Base-by-base conservation (phyloP, 768 basidiomycete genomes). In the Crepidotus variabilis region DNA sequence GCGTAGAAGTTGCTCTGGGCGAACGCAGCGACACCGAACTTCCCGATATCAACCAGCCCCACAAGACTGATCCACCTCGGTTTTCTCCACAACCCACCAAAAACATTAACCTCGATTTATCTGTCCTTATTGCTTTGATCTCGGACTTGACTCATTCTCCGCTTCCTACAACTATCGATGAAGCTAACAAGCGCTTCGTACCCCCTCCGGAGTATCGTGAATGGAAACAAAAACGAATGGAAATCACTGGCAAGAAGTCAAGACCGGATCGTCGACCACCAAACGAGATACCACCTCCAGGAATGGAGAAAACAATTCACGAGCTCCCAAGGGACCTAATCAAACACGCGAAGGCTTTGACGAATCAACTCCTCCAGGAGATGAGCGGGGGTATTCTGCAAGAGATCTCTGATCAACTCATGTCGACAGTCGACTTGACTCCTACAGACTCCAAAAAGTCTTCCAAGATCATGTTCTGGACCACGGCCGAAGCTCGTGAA, bases 101-200 rank as follows among this genome's bases (percentile, higher is more conserved):
- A 6, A 72, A 78, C 49, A 77, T 96, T 69, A 90, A 93, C 60
- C 79, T 94, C 33, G 94, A 96, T 65, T 76, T 96, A 10, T 94
- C 91, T 0, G 78, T 89, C 1, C 79, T 96, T 47, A 88, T 96
- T 53, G 92, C 94, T 0, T 78, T 94, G 24, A 79, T 90, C 45
- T 92, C 90, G 10, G 91, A 92, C 59, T 83, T 92, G 51, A 87
- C 89, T 0, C 92, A 94, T 68, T 76, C 85, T 0, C 75, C 79
- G 0, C 73, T 92, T 0, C 93, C 92, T 0, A 43, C 57, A 0
- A 75, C 78, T 0, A 61, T 78, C 0, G 79, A 81, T 13, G 87
- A 86, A 33, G 85, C 90, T 0, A 75, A 83, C 18, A 65, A 69
- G 11, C 79, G 88, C 3, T 95, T 92, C 63, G 75, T 83, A 9